Conservation (phyloP, 108 stramenopile genomes). For the Nitzschia sp. region DNA sequence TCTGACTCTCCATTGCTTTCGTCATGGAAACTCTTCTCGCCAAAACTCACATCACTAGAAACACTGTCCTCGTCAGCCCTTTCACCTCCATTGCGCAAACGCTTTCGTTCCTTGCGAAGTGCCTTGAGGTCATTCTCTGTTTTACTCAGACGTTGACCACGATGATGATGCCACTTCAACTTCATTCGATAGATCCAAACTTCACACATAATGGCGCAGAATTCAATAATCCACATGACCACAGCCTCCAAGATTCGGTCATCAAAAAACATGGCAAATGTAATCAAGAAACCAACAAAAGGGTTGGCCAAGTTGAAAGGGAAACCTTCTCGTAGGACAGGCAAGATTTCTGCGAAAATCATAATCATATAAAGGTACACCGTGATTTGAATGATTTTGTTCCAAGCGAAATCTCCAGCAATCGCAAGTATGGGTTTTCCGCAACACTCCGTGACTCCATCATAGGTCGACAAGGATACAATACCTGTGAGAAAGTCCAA, state of each 20-base stretch:
- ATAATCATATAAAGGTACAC: slow-evolving; percentile 34
- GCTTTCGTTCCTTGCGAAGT: slow-evolving; percentile 3
- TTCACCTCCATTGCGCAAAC: background rate
- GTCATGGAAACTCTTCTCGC: slow-evolving; percentile 15
- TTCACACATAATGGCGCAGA: slow-evolving; percentile 31
- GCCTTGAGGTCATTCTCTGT: slow-evolving; percentile 16
- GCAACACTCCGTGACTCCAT: slow-evolving; percentile 36
- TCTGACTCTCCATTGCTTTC: slow-evolving; percentile 1
- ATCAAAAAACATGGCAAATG: slow-evolving; percentile 45
- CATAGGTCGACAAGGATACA: slow-evolving; percentile 32
- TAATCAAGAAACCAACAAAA: slow-evolving; percentile 40
- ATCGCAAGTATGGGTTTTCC: slow-evolving; percentile 31
- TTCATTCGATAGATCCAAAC: slow-evolving; percentile 28
- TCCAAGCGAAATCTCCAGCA: slow-evolving; percentile 26
- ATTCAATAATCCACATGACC: slow-evolving; percentile 42
- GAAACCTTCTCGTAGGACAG: slow-evolving; percentile 37
- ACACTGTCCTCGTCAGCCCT: slow-evolving; percentile 1
- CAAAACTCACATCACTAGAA: slow-evolving; percentile 11
- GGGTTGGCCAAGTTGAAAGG: slow-evolving; percentile 39
- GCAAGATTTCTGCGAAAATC: slow-evolving; percentile 41
- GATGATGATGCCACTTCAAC: slow-evolving; percentile 10
- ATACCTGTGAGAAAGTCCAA: slow-evolving; percentile 33
- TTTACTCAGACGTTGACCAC: slow-evolving; percentile 10
- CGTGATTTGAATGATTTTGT: slow-evolving; percentile 22
- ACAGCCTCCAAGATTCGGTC: slow-evolving; percentile 35